Conservation (phyloP, 164 flowering plant species). For the Tetrastigma voinierianum region DNA sequence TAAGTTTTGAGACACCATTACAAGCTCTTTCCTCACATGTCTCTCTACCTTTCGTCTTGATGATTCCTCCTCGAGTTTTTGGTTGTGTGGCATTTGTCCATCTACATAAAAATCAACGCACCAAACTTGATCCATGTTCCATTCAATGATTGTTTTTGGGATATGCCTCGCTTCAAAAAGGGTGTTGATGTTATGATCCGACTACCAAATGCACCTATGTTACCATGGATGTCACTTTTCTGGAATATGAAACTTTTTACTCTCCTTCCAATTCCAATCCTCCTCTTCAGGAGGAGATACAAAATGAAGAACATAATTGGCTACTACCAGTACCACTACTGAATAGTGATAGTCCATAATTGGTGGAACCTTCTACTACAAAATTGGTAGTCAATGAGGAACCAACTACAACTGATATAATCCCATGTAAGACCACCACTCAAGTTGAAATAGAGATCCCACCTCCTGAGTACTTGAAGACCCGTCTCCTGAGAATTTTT, state of each 20-base stretch:
- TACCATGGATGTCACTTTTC: constrained; percentile 3
- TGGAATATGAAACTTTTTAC: neutral
- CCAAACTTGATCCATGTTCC: neutral
- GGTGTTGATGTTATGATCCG: neutral
- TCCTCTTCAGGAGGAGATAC: constrained; percentile 2
- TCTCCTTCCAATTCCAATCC: neutral
- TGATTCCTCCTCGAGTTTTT: constrained; percentile 1
- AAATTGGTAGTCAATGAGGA: too few relatives aligned
- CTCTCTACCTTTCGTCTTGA: neutral
- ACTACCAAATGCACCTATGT: neutral
- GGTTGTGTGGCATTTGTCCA: constrained; percentile 1
- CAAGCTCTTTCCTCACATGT: neutral
- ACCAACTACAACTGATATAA: too few relatives aligned
- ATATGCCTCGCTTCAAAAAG: neutral
- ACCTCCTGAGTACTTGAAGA: too few relatives aligned
- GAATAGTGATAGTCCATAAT: too few relatives aligned
- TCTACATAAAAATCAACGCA: neutral
- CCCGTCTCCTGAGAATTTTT: too few relatives aligned
- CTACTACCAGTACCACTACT: too few relatives aligned
- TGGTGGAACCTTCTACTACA: too few relatives aligned
- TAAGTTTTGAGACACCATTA: neutral
- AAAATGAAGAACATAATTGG: neutral
- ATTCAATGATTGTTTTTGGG: neutral
- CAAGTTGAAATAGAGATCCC: too few relatives aligned
- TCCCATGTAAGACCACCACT: too few relatives aligned